Percentiles rank a stretch among this genome's conserved stretches.
Conservation (phyloP, 192 early-diverging fungal genomes). For the Ambispora gerdemannii region DNA sequence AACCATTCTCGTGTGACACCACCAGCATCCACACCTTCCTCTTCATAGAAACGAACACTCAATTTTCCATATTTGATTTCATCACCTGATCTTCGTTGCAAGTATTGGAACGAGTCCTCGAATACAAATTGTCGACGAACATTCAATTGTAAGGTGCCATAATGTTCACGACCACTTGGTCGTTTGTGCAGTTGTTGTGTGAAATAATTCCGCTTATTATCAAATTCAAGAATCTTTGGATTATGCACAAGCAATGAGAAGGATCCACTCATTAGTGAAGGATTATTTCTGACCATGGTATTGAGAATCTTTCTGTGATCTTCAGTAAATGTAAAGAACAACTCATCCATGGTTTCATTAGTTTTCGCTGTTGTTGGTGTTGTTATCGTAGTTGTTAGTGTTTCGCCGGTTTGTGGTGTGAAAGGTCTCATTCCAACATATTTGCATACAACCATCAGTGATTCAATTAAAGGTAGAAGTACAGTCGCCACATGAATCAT, state of each 20-base stretch:
- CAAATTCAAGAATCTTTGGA: conserved; percentile 97
- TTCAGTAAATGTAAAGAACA: conserved; percentile 91
- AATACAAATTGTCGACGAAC: conserved; percentile 93
- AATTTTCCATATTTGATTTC: conserved; percentile 94
- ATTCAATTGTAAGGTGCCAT: conserved; percentile 77
- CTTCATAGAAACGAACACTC: conserved; percentile 88
- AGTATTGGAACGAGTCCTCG: conserved; percentile 94
- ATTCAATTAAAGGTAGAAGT: conserved; percentile 90
- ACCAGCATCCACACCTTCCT: conserved; percentile 97
- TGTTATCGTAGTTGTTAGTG: conserved; percentile 1
- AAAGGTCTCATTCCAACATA: conserved; percentile 60
- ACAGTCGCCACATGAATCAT: conserved; percentile 90
- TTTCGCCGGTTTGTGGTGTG: conserved; percentile 29
- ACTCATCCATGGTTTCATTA: conserved; percentile 50
- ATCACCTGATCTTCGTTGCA: conserved; percentile 85
- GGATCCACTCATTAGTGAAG: conserved; percentile 91
- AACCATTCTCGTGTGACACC: conserved; percentile 99
- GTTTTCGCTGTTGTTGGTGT: conserved; percentile 18
- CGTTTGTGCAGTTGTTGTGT: conserved; percentile 92
- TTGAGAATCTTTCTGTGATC: conserved; percentile 95
- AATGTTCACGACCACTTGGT: conserved; percentile 54
- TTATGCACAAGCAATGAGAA: conserved; percentile 96
- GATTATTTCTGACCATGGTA: conserved; percentile 96
- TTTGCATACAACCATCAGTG: conserved; percentile 97
- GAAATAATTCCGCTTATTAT: conserved; percentile 99